A percentile compares a stretch with the other conserved stretches of the same genome.
Evolutionary conservation across 192 early-diverging fungal genomes (phyloP).

Genomic region (Linnemannia zychae): DNA sequence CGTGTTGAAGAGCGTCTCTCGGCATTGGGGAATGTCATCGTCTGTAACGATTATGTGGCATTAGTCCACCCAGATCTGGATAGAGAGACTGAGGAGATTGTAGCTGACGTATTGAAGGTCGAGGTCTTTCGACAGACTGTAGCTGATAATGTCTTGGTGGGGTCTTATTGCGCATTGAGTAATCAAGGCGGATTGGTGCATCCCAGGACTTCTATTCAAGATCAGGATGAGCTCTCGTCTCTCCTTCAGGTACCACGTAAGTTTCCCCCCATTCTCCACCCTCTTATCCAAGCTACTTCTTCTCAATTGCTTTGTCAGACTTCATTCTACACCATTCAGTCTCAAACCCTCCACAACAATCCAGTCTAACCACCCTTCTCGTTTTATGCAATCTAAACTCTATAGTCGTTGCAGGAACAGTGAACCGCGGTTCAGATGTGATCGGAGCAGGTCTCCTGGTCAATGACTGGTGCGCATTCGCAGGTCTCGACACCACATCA

Average conservation of each 20-base stretch:
- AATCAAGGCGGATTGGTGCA: constrained; percentile 96
- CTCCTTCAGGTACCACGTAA: constrained; percentile 92
- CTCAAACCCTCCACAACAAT: too few relatives aligned
- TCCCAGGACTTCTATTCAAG: constrained; percentile 92
- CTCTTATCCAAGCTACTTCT: too few relatives aligned
- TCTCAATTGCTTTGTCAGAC: too few relatives aligned
- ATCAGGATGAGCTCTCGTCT: constrained; percentile 97
- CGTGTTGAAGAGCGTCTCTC: constrained; percentile 96
- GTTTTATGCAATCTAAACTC: constrained; percentile 9
- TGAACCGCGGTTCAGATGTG: constrained; percentile 97
- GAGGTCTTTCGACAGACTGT: constrained; percentile 98
- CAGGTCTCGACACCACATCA: constrained; percentile 95
- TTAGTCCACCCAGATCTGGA: constrained; percentile 98
- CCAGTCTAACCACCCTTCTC: background rate
- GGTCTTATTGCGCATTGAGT: constrained; percentile 95
- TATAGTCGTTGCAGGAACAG: constrained; percentile 83
- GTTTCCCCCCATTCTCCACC: constrained; percentile 27
- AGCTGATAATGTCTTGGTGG: constrained; percentile 96
- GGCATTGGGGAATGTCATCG: constrained; percentile 97
- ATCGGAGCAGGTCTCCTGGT: constrained; percentile 96
- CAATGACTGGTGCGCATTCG: constrained; percentile 98
- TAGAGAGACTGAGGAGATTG: constrained; percentile 97
- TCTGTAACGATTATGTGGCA: constrained; percentile 98
- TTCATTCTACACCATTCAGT: too few relatives aligned
- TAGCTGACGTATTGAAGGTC: constrained; percentile 94